Base-by-base conservation (phyloP, 345 rosid species). In the Heritiera littoralis region DNA sequence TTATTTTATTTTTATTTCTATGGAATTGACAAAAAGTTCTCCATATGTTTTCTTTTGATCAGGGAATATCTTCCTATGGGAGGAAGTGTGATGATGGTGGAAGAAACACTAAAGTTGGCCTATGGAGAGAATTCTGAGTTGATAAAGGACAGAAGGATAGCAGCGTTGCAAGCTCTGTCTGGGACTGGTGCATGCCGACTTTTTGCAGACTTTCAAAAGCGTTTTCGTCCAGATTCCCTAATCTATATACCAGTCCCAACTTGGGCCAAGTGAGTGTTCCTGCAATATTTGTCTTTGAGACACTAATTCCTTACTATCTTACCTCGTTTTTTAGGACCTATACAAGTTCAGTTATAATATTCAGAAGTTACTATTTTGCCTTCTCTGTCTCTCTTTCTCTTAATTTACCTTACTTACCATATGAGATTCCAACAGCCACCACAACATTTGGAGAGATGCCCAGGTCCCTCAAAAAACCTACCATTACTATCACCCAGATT, bases 1-100 rank as follows among this genome's bases (percentile, higher is more conserved):
- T 72, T 9, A 52, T 72, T 72, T 6, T 14, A 23, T 63, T 14
- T 51, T 49, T 1, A 35, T 69, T 72, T 30, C 63, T 51, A 35
- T 51, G 15, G 75, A 72, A 96, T 97, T 45, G 89, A 98, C 84
- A 92, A 94, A 56, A 98, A 43, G 76, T 5, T 17, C 46, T 52
- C 61, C 30, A 5, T 49, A 48, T 61, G 17, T 63, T 61, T 64
- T 48, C 49, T 46, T 69, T 73, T 55, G 45, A 9, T 17, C 81
- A 95, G 99, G 99, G 99, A 95, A 86, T 95, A 95, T 79, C 99
- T 95, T 85, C 98, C 99, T 9, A 95, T 95, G 98, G 99, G 99
- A 72, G 99, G 98, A 66, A 93, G 98, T 85, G 87, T 87, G 74
- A 89, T 90, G 41, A 95, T 93, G 99, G 90, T 93, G 74, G 94